These are phyloP conservation scores for Beauveria sp. DNA, from an alignment of 2,329 filamentous ascomycete species.

Conservation along the genomic window DNA sequence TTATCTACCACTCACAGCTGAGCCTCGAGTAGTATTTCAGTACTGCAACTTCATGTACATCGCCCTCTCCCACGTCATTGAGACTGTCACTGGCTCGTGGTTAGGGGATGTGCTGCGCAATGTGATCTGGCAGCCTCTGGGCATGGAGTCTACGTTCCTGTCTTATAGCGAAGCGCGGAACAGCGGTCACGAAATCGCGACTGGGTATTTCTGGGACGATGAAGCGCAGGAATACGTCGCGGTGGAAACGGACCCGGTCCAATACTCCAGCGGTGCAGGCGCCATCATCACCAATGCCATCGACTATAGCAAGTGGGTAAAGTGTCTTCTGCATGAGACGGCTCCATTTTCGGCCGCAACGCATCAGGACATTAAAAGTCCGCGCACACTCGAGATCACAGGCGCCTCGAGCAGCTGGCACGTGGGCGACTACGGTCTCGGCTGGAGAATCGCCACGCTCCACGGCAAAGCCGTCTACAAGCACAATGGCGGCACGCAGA, in stretches of 20 bases:
- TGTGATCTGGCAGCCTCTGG: conserved; percentile 23
- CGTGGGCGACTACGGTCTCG: conserved; percentile 14
- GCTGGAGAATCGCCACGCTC: conserved; percentile 14
- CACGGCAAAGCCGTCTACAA: conserved; percentile 12
- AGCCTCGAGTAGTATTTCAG: conserved; percentile 32
- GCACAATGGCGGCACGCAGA: conserved; percentile 14
- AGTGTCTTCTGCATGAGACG: conserved; percentile 27
- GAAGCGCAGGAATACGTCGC: conserved; percentile 14
- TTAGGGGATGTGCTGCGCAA: conserved; percentile 29
- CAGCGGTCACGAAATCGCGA: neutral
- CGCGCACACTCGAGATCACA: neutral
- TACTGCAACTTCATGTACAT: conserved; percentile 41
- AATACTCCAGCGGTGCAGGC: conserved; percentile 26
- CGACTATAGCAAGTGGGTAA: conserved; percentile 41
- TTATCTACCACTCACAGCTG: conserved; percentile 30
- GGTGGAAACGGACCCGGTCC: conserved; percentile 16
- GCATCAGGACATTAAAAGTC: neutral
- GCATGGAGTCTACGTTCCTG: conserved; percentile 19
- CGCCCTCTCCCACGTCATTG: conserved; percentile 30
- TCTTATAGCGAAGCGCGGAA: neutral
- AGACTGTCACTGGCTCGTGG: conserved; percentile 23
- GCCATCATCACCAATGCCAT: conserved; percentile 31
- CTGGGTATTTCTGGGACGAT: neutral
- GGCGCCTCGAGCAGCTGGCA: neutral
- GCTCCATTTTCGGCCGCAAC: neutral